A percentile compares a stretch with the other conserved stretches of the same genome.
phyloP scores from a whole-genome alignment of 495 filamentous ascomycete species.

The Thozetella sp. region DNA sequence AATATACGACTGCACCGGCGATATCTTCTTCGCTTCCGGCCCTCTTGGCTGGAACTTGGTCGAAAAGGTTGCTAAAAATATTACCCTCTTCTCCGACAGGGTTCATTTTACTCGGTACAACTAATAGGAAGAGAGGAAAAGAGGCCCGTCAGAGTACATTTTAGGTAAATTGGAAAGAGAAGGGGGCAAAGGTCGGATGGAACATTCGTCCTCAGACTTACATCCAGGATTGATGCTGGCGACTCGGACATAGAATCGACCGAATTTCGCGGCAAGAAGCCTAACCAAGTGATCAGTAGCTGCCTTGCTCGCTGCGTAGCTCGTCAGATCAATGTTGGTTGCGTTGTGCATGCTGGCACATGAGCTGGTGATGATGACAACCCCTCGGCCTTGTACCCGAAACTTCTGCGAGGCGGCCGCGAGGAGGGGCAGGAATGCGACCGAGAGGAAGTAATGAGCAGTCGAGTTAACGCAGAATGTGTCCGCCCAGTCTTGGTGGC shows the following conservation, averaged over 20 bases:
- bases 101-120: conserved; percentile 50
- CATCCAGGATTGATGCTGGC: conserved; percentile 48
- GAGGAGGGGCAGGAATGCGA: conserved; percentile 40
- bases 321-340: conserved; percentile 48
- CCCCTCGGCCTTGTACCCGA: conserved; percentile 36
- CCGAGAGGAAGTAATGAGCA: conserved; percentile 44
- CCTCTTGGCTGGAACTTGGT: conserved; percentile 43
- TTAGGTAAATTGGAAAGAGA: too few species aligned
- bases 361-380: conserved; percentile 40
- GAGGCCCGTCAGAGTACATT: too few species aligned
- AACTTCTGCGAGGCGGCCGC: conserved; percentile 31
- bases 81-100: conserved; percentile 42
- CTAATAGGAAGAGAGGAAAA: too few species aligned
- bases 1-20: conserved; percentile 39
- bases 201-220: conserved; percentile 20
- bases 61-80: conserved; percentile 42
- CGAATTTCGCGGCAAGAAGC: conserved; percentile 42
- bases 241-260: conserved; percentile 42
- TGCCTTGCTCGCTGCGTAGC: conserved; percentile 46
- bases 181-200: too few species aligned
- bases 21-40: conserved; percentile 39
- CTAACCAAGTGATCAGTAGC: conserved; percentile 46
- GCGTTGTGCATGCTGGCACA: conserved; percentile 51
- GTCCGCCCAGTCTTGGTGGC: conserved; percentile 33
- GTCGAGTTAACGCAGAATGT: conserved; percentile 44